phyloP scores from a whole-genome alignment of 805 yeast species.

The Candida bentonensis region DNA sequence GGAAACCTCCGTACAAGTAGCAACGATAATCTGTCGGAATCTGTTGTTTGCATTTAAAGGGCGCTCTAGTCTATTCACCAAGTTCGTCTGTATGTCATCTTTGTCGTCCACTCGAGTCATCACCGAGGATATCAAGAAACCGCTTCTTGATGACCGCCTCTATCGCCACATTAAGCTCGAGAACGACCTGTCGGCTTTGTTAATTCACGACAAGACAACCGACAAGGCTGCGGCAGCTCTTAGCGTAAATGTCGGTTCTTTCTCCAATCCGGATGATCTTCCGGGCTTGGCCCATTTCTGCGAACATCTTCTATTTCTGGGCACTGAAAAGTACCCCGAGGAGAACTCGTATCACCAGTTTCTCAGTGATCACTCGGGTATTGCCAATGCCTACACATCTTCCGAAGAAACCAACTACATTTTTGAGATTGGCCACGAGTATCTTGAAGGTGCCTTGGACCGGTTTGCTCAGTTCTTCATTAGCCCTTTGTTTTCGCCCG shows the following conservation, averaged over 20 bases:
- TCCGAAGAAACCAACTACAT: conserved; percentile 80
- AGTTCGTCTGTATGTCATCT: too few relatives aligned
- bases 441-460: conserved; percentile 77
- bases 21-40: too few relatives aligned
- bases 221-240: conserved; percentile 56
- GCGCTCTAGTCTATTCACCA: too few relatives aligned
- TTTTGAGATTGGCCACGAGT: conserved; percentile 67
- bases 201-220: conserved; percentile 64
- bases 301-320: conserved; percentile 75
- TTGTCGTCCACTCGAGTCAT: not conserved
- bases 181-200: conserved; percentile 53
- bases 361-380: conserved; percentile 74
- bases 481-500: conserved; percentile 55
- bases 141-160: conserved; percentile 50
- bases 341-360: conserved; percentile 65
- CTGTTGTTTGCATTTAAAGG: too few relatives aligned
- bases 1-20: too few relatives aligned
- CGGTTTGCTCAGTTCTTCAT: conserved; percentile 89
- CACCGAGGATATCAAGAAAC: conserved; percentile 24
- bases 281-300: conserved; percentile 85
- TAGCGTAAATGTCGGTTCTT: conserved; percentile 69
- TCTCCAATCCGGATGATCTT: conserved; percentile 53
- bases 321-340: conserved; percentile 59
- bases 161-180: conserved; percentile 55
- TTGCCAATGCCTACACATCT: conserved; percentile 85